phyloP scores from a whole-genome alignment of 371 early-diverging fungal species.

The Capniomyces stellatus region DNA sequence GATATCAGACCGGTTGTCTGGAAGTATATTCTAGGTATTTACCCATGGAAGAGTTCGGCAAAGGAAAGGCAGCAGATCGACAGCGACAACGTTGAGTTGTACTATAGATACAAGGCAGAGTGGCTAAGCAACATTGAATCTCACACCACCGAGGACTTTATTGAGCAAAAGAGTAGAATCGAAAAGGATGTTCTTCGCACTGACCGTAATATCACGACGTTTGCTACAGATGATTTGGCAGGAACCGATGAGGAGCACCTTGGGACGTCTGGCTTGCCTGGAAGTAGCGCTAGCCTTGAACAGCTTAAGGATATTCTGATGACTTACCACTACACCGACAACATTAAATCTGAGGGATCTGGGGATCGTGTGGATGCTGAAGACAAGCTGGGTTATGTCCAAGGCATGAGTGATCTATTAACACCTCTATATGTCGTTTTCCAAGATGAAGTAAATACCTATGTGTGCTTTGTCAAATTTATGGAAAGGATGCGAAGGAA shows the following conservation, averaged over 20 bases:
- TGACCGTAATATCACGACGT: conserved; percentile 62
- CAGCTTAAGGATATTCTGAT: conserved; percentile 73
- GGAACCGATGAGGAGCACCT: conserved; percentile 34
- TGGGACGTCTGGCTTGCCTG: conserved; percentile 28
- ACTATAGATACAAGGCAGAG: conserved; percentile 48
- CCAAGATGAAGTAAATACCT: conserved; percentile 73
- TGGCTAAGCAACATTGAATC: conserved; percentile 56
- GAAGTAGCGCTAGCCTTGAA: conserved; percentile 53
- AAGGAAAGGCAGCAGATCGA: conserved; percentile 47
- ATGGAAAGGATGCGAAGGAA: conserved; percentile 68
- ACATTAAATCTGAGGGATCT: too few relatives aligned
- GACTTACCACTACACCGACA: conserved; percentile 48
- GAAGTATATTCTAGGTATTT: conserved; percentile 71
- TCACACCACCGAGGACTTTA: conserved; percentile 34
- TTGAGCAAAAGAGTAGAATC: conserved; percentile 67
- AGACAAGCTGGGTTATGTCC: conserved; percentile 64
- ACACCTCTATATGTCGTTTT: conserved; percentile 74
- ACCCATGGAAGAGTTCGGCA: conserved; percentile 68
- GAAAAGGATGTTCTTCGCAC: conserved; percentile 90
- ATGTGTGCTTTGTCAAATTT: conserved; percentile 76
- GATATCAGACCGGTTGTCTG: conserved; percentile 75
- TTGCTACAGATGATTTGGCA: conserved; percentile 29
- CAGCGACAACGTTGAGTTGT: conserved; percentile 41
- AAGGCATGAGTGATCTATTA: conserved; percentile 89
- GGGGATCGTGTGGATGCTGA: conserved; percentile 32